Evolutionary conservation across 1,284 basidiomycete genomes (phyloP), one percentile per base, ranked within the genome.

Genomic region (Schizophyllum commune): DNA sequence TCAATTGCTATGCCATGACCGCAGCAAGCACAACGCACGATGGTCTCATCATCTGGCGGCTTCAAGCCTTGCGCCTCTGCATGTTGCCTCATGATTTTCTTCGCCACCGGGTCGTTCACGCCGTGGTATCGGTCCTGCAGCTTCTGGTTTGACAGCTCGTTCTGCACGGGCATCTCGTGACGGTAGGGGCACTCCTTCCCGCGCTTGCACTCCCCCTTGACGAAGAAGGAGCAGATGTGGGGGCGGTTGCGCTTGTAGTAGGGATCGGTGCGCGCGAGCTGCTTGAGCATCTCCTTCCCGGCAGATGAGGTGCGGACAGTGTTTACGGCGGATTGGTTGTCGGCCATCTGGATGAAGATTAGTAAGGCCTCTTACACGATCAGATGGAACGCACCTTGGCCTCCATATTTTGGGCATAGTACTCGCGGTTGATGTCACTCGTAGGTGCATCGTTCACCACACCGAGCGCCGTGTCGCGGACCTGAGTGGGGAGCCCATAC

Each of bases 391-490:
- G 63, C 68, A 92, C 89, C 81, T 95, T 90, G 59, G 81, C 81
- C 74, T 98, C 96, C 84, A 96, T 89, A 72, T 97, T 97, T 74
- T 98, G 96, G 1, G 95, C 95, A 74, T 94, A 98, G 75, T 96
- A 99, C 77, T 98, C 95, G 67, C 94, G 83, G 73, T 99, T 99
- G 77, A 98, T 92, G 69, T 98, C 95, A 69, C 92, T 95, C 58
- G 88, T 94, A 6, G 96, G 97, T 1, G 95, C 96, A 66, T 92
- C 88, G 69, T 85, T 91, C 74, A 93, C 85, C 53, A 94, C 71
- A 9, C 90, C 94, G 55, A 99, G 75, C 6, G 97, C 97, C 0
- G 96, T 96, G 73, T 99, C 97, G 62, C 97, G 82, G 15, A 99
- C 96, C 80, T 99, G 97, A 0, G 95, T 96, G 1, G 97, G 97